Conservation (phyloP, 768 basidiomycete genomes). For the Phanerodontia chrysosporium region DNA sequence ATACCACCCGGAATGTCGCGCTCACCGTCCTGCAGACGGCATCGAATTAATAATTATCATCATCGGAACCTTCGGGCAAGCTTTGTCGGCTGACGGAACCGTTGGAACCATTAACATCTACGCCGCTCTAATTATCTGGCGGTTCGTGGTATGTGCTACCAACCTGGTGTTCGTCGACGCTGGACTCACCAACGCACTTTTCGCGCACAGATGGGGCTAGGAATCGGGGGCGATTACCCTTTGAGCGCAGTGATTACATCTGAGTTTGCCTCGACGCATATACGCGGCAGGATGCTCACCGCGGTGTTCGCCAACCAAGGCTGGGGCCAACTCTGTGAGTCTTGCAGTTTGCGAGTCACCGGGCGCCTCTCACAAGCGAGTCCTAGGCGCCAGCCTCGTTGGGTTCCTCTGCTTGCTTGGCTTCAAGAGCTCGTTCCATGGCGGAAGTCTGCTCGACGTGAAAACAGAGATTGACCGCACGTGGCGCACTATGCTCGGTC, state of each 20-base stretch:
- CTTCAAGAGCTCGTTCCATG: slow-evolving; percentile 45
- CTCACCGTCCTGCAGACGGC: slow-evolving; percentile 43
- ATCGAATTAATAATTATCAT: slow-evolving; percentile 81
- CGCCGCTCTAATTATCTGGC: slow-evolving; percentile 79
- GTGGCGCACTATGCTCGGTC: slow-evolving; percentile 87
- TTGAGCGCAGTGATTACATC: slow-evolving; percentile 82
- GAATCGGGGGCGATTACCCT: slow-evolving; percentile 90
- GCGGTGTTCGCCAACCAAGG: slow-evolving; percentile 85
- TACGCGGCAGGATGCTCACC: slow-evolving; percentile 84
- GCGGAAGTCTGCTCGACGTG: slow-evolving; percentile 17
- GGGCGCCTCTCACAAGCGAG: background rate
- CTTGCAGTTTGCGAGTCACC: background rate
- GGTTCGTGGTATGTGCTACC: slow-evolving; percentile 44
- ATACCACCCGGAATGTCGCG: background rate
- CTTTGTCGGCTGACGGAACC: slow-evolving; percentile 62
- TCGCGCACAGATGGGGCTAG: slow-evolving; percentile 60
- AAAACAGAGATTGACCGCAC: slow-evolving; percentile 60
- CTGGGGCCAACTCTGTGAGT: slow-evolving; percentile 77
- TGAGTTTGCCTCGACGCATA: slow-evolving; percentile 77
- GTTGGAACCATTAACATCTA: slow-evolving; percentile 57
- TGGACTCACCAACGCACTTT: too few relatives aligned
- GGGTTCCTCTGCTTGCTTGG: slow-evolving; percentile 59
- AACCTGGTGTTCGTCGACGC: background rate
- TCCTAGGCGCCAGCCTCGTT: slow-evolving; percentile 36
- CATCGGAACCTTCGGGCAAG: slow-evolving; percentile 73